Conservation (phyloP, 2,329 filamentous ascomycete genomes). For the Diaporthe velutina region DNA sequence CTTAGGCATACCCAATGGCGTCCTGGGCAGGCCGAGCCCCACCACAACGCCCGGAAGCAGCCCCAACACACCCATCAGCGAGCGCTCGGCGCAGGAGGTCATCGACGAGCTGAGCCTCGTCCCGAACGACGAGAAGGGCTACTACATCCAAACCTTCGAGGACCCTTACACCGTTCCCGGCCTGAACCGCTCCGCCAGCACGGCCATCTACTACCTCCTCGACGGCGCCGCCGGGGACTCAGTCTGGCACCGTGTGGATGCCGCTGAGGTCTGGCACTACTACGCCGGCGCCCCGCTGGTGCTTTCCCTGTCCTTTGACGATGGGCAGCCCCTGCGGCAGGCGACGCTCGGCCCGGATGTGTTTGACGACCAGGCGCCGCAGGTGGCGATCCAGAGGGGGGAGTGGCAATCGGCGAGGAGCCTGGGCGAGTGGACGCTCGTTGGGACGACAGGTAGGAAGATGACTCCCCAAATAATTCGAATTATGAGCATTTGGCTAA, state of each 20-base stretch:
- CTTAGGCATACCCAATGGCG: not conserved
- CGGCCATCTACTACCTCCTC: constrained; percentile 66
- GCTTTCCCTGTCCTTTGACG: constrained; percentile 58
- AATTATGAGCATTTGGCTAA: not conserved
- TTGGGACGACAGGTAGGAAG: constrained; percentile 50
- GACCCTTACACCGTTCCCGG: constrained; percentile 48
- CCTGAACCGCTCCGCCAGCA: constrained; percentile 57
- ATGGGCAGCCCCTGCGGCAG: constrained; percentile 54
- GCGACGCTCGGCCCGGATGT: constrained; percentile 57
- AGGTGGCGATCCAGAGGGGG: constrained; percentile 54
- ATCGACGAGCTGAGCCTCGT: constrained; percentile 56
- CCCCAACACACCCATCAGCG: constrained; percentile 2
- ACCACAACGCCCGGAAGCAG: not conserved
- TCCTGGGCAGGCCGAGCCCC: not conserved
- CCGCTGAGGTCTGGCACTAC: constrained; percentile 65
- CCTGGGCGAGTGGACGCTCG: constrained; percentile 62
- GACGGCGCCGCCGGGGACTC: constrained; percentile 58
- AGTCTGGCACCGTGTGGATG: constrained; percentile 64
- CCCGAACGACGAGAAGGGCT: constrained; percentile 63
- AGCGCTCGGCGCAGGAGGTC: constrained; percentile 57
- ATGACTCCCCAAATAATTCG: not conserved
- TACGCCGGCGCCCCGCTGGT: constrained; percentile 65
- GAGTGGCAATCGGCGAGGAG: constrained; percentile 63
- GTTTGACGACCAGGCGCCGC: constrained; percentile 57
- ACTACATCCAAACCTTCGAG: constrained; percentile 60